Evolutionary conservation across 2,329 filamentous ascomycete genomes (phyloP).

Genomic region (Neoscytalidium dimidiatum): DNA sequence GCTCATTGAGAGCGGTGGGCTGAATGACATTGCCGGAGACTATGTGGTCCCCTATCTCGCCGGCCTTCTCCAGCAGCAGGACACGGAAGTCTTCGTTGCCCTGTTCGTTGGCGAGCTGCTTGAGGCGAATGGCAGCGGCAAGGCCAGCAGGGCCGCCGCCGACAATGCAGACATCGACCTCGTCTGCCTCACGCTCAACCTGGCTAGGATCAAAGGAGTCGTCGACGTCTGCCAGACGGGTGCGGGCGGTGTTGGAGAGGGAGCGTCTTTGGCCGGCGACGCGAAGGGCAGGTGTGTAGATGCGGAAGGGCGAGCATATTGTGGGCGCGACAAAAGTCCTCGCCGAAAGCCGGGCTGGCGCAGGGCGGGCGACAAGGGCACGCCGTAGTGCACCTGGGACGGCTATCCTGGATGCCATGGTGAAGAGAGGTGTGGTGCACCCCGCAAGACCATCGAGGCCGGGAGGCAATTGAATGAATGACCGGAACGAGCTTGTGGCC

Average conservation of each 20-base stretch:
- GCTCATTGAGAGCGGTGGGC: conserved; percentile 81
- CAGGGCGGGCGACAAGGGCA: conserved; percentile 1
- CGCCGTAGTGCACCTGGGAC: conserved; percentile 5
- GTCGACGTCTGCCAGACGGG: conserved; percentile 39
- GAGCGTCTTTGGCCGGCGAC: conserved; percentile 41
- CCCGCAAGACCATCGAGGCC: conserved; percentile 5
- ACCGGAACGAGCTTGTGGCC: background rate
- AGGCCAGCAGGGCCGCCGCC: conserved; percentile 94
- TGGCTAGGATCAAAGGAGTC: conserved; percentile 47
- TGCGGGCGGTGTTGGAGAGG: conserved; percentile 35
- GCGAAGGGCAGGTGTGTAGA: conserved; percentile 34
- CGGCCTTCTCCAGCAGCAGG: conserved; percentile 89
- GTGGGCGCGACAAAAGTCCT: background rate
- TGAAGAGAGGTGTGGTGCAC: background rate
- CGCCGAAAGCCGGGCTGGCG: background rate
- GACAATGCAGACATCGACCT: conserved; percentile 96
- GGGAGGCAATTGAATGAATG: conserved; percentile 16
- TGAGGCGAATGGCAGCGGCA: conserved; percentile 88
- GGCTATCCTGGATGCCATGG: conserved; percentile 20
- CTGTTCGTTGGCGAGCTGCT: conserved; percentile 91
- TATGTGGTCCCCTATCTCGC: conserved; percentile 92
- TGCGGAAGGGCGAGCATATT: background rate
- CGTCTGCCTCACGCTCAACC: conserved; percentile 84
- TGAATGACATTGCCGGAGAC: conserved; percentile 95
- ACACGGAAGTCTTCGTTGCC: conserved; percentile 97